phyloP scores from a whole-genome alignment of 305 asterid species.

The Fraxinus dipetala region DNA sequence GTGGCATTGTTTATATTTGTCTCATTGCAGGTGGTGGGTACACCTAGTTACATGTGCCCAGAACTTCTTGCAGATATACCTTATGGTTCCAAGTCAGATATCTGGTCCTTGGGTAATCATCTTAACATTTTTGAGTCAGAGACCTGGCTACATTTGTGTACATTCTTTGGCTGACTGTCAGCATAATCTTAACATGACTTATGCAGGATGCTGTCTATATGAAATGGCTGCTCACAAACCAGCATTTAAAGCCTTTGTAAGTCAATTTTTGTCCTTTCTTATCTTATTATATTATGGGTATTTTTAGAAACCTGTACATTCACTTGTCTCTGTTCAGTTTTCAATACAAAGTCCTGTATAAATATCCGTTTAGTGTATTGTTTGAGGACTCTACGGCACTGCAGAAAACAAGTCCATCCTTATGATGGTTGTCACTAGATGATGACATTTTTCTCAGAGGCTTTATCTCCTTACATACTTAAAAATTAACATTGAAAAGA shows the following conservation, averaged over 20 bases:
- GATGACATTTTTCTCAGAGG: not conserved
- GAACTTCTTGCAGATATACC: conserved; percentile 99
- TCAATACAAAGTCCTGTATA: not conserved
- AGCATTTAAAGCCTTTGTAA: conserved; percentile 97
- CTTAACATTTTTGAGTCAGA: conserved; percentile 13
- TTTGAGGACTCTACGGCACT: not conserved
- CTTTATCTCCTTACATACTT: not conserved
- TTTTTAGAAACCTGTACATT: not conserved
- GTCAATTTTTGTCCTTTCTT: conserved; percentile 27
- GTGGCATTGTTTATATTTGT: not conserved
- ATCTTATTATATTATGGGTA: not conserved
- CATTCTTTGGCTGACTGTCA: conserved; percentile 15
- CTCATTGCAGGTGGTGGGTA: conserved; percentile 82
- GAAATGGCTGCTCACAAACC: conserved; percentile 89
- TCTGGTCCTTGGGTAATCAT: conserved; percentile 90
- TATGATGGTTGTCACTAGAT: not conserved
- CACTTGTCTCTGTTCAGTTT: not conserved
- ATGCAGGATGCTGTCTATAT: conserved; percentile 87
- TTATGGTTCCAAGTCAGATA: conserved; percentile 94
- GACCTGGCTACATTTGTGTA: conserved; percentile 18
- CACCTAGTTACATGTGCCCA: conserved; percentile 99
- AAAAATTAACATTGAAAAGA: not conserved
- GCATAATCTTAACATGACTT: not conserved
- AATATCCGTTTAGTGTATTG: not conserved
- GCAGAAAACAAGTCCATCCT: not conserved